A percentile compares a stretch with the other conserved stretches of the same genome.
Conservation (phyloP, 148 eudicot genomes). For the Amaranthus cruentus region DNA sequence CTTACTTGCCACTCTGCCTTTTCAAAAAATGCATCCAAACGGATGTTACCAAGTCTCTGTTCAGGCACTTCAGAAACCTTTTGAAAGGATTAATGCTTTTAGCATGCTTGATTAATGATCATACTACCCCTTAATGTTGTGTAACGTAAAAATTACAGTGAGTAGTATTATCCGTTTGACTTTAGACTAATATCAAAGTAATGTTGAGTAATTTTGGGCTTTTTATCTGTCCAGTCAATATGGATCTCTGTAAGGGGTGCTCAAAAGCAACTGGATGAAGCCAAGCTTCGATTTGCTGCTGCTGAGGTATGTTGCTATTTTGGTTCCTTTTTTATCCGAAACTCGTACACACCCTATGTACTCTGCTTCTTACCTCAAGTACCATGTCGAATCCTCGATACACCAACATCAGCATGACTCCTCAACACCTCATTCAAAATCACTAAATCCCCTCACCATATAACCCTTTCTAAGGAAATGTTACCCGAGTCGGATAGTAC, state of each 20-base stretch:
- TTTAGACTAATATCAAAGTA: neutral
- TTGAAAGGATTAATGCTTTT: neutral
- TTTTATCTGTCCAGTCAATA: conserved; percentile 64
- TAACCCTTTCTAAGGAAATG: too few relatives aligned
- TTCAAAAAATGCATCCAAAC: neutral
- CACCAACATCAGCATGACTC: too few relatives aligned
- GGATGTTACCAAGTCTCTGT: neutral
- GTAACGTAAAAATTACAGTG: neutral
- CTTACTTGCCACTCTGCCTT: neutral
- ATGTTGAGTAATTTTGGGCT: conserved; percentile 4
- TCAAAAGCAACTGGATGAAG: conserved; percentile 90
- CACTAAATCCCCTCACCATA: too few relatives aligned
- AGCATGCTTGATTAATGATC: neutral
- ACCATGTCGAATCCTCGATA: too few relatives aligned
- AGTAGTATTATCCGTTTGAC: neutral
- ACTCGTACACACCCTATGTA: neutral
- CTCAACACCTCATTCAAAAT: too few relatives aligned
- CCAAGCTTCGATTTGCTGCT: conserved; percentile 94
- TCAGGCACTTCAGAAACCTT: neutral
- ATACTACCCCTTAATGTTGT: neutral
- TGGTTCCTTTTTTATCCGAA: neutral
- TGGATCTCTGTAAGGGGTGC: conserved; percentile 80
- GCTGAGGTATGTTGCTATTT: conserved; percentile 64
- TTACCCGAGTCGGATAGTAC: too few relatives aligned
- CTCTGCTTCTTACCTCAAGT: too few relatives aligned